Evolutionary conservation across 192 early-diverging fungal species (phyloP).

Genomic region (Coemansia sp.): DNA sequence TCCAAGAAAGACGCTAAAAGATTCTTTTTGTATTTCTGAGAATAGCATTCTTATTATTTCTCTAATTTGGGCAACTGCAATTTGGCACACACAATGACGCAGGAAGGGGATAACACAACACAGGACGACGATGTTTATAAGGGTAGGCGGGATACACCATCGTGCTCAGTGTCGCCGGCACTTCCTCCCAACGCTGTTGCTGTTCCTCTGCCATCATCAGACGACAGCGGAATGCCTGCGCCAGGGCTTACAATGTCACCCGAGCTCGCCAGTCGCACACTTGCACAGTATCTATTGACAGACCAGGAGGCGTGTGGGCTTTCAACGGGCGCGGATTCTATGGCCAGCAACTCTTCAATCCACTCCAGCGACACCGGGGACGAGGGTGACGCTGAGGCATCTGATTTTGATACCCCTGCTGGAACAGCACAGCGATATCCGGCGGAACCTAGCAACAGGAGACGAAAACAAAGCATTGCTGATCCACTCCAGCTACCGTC

Average conservation of each 20-base stretch:
- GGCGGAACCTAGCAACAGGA: neutral
- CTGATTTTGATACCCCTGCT: neutral
- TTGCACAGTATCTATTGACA: conserved; percentile 31
- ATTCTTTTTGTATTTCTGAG: neutral
- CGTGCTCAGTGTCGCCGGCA: neutral
- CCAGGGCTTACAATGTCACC: conserved; percentile 10
- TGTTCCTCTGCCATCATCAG: neutral
- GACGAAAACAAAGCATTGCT: conserved; percentile 13
- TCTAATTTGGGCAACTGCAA: neutral
- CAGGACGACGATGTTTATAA: neutral
- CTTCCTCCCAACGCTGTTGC: conserved; percentile 3
- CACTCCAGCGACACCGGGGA: conserved; percentile 17
- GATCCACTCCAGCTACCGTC: conserved; percentile 59
- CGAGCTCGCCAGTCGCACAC: conserved; percentile 25
- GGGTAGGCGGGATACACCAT: neutral
- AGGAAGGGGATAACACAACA: neutral
- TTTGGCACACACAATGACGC: neutral
- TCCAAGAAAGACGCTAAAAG: neutral
- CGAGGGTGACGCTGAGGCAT: conserved; percentile 11
- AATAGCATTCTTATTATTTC: neutral
- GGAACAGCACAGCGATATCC: neutral
- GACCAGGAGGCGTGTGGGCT: conserved; percentile 31
- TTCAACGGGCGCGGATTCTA: neutral
- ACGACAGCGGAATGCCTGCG: neutral
- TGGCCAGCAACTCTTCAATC: conserved; percentile 2